Evolutionary conservation across 306 rosid species (phyloP).

Genomic region (Fragaria ananassa): DNA sequence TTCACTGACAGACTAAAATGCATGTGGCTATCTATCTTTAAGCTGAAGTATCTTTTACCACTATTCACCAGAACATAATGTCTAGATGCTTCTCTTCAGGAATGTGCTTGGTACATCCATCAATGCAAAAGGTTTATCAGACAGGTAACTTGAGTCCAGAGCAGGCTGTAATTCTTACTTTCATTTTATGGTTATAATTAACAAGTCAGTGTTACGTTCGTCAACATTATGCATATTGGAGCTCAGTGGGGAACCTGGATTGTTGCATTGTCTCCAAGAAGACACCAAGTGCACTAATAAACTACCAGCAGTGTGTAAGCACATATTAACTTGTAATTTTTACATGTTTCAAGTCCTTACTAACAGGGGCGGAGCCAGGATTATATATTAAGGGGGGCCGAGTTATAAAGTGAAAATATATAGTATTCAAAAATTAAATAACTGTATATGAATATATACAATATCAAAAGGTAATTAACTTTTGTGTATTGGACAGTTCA

Average conservation of each 20-base stretch:
- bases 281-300: conserved; percentile 22
- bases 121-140: conserved; percentile 20
- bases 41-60: not conserved
- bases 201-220: not conserved
- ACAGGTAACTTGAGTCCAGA: conserved; percentile 16
- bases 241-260: conserved; percentile 23
- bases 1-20: not conserved
- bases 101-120: conserved; percentile 36
- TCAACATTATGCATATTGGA: not conserved
- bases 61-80: not conserved
- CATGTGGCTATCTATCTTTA: not conserved
- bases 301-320: conserved; percentile 26
- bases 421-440: too few species aligned
- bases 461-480: too few species aligned
- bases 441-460: too few species aligned
- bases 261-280: conserved; percentile 30
- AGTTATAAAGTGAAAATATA: too few species aligned
- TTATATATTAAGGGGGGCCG: too few species aligned
- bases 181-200: not conserved
- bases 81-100: conserved; percentile 21
- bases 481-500: too few species aligned
- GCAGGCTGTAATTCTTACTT: not conserved
- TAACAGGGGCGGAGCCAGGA: too few species aligned
- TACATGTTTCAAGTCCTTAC: not conserved
- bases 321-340: not conserved